Percentiles rank a stretch among this genome's conserved stretches.
These are phyloP conservation scores for Apophysomyces ossiformis DNA, from an alignment of 371 early-diverging fungal species.

Conservation along the genomic window DNA sequence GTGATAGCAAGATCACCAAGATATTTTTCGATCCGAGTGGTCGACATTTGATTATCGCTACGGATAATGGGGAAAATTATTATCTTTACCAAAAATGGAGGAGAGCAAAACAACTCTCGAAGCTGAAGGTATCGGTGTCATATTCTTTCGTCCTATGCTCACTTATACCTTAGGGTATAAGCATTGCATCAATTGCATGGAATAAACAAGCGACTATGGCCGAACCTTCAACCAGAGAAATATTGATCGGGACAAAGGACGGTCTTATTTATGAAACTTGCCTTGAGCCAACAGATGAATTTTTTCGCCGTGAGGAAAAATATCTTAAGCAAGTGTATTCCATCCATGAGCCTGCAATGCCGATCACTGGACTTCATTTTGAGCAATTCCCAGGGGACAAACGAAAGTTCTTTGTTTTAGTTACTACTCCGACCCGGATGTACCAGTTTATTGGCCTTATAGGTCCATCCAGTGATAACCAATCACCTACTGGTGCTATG, in stretches of 20 bases:
- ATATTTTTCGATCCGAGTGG: slow-evolving; percentile 78
- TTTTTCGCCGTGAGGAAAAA: slow-evolving; percentile 78
- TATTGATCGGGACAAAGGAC: slow-evolving; percentile 80
- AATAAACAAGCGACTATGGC: slow-evolving; percentile 50
- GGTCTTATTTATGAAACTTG: slow-evolving; percentile 86
- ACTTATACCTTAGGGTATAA: slow-evolving; percentile 48
- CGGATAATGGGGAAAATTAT: slow-evolving; percentile 75
- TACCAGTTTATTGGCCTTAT: slow-evolving; percentile 81
- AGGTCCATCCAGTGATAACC: not conserved
- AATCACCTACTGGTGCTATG: not conserved
- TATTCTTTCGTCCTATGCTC: not conserved
- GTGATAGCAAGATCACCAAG: slow-evolving; percentile 57
- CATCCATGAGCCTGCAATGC: slow-evolving; percentile 54
- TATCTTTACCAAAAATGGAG: slow-evolving; percentile 77
- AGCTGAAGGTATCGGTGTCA: slow-evolving; percentile 62
- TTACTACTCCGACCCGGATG: slow-evolving; percentile 76
- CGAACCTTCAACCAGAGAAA: slow-evolving; percentile 67
- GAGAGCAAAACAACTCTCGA: slow-evolving; percentile 69
- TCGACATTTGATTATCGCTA: slow-evolving; percentile 74
- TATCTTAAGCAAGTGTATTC: slow-evolving; percentile 69
- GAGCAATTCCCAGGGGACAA: slow-evolving; percentile 70
- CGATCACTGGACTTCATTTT: slow-evolving; percentile 77
- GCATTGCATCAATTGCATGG: slow-evolving; percentile 81
- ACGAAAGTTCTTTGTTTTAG: slow-evolving; percentile 72
- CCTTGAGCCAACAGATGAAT: slow-evolving; percentile 80